Evolutionary conservation across 192 early-diverging fungal species (phyloP).

Genomic region (Chytriomyces confervae): DNA sequence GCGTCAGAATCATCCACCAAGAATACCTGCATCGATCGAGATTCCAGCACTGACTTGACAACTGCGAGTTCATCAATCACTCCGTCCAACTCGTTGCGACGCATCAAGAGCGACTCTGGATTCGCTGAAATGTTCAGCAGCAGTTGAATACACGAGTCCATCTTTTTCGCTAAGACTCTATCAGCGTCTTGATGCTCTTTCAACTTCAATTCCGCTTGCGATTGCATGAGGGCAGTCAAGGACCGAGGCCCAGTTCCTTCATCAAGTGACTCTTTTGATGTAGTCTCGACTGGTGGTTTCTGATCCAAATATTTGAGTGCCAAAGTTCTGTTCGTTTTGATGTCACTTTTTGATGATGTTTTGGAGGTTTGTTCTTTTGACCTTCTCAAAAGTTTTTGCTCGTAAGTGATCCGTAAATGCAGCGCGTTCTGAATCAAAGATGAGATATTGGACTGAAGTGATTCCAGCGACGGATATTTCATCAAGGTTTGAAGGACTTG

Average conservation of each 20-base stretch:
- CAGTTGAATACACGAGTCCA: conserved; percentile 5
- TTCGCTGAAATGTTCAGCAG: background rate
- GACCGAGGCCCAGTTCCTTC: background rate
- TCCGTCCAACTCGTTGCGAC: conserved; percentile 8
- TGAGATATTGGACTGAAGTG: conserved; percentile 1
- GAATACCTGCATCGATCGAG: no score
- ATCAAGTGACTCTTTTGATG: background rate
- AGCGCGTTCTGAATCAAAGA: conserved; percentile 33
- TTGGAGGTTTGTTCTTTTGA: no score
- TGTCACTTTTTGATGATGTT: no score
- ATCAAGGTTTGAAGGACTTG: conserved; percentile 48
- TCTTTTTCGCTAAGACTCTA: conserved; percentile 6
- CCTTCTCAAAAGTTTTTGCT: no score
- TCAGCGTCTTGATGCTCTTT: background rate
- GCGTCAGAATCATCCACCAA: no score
- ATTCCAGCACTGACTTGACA: conserved; percentile 13
- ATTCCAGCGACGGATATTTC: conserved; percentile 42
- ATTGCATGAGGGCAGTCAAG: no score
- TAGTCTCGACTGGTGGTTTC: background rate
- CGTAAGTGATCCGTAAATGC: no score
- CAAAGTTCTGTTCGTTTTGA: no score
- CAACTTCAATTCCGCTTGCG: no score
- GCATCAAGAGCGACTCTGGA: background rate
- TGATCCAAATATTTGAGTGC: no score
- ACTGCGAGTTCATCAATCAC: conserved; percentile 23